Evolutionary conservation across 2,329 filamentous ascomycete genomes (phyloP).

Genomic region (Whalleya microplaca): DNA sequence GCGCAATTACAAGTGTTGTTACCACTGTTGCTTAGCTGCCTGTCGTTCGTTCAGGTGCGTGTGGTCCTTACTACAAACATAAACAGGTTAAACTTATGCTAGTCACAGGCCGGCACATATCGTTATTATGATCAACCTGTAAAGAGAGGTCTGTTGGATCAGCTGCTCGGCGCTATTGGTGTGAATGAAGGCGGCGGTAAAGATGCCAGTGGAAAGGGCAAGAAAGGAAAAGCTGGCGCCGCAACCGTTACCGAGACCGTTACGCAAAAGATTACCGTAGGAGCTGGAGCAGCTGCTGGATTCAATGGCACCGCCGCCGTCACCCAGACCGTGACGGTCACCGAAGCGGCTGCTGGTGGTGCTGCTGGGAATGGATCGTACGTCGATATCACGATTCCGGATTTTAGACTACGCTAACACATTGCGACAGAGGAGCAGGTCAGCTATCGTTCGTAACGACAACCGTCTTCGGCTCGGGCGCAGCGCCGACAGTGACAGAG

Average conservation of each 20-base stretch:
- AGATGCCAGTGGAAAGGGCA: conserved; percentile 18
- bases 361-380: conserved; percentile 12
- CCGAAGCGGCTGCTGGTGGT: conserved; percentile 24
- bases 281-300: conserved; percentile 33
- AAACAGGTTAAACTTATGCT: conserved; percentile 14
- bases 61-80: neutral
- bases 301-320: conserved; percentile 31
- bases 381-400: conserved; percentile 11
- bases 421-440: conserved; percentile 6
- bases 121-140: conserved; percentile 22
- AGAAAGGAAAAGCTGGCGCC: conserved; percentile 19
- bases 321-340: conserved; percentile 33
- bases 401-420: conserved; percentile 12
- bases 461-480: conserved; percentile 39
- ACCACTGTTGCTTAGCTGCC: conserved; percentile 24
- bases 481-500: conserved; percentile 37
- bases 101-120: conserved; percentile 24
- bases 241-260: conserved; percentile 39
- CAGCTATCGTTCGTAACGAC: conserved; percentile 44
- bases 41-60: conserved; percentile 33
- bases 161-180: conserved; percentile 22
- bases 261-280: conserved; percentile 42
- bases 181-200: conserved; percentile 7
- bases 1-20: conserved; percentile 15
- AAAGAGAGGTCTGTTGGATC: conserved; percentile 33